Conservation (phyloP, 257 asterid species). For the Gynochthodes officinalis region DNA sequence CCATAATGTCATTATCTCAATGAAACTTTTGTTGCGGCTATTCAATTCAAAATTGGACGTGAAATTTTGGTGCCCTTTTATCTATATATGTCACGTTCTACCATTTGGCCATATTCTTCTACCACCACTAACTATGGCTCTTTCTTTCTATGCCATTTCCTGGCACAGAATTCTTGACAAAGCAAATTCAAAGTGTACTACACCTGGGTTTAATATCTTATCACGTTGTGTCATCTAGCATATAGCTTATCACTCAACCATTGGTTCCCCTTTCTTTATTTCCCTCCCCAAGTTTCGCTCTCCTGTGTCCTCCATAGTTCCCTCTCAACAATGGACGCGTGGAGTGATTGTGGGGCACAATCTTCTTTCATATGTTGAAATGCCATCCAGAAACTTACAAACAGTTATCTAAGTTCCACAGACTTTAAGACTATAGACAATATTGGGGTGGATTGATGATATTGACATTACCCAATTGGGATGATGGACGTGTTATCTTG, state of each 20-base stretch:
- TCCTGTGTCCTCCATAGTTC: not conserved
- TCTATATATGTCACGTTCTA: too few species aligned
- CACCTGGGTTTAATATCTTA: conserved; percentile 8
- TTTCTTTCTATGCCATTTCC: conserved; percentile 8
- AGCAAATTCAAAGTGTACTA: conserved; percentile 5
- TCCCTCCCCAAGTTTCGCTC: too few species aligned
- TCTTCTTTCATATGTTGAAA: not conserved
- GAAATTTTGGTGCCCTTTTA: not conserved
- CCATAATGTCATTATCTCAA: not conserved
- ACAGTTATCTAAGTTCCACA: not conserved
- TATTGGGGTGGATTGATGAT: conserved; percentile 9
- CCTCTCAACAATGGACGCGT: not conserved
- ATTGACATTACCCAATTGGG: not conserved
- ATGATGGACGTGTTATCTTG: not conserved
- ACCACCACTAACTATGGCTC: conserved; percentile 13
- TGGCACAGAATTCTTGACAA: conserved; percentile 5
- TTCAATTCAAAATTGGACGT: not conserved
- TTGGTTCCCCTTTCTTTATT: not conserved
- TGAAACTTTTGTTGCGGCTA: not conserved
- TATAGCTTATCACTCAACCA: conserved; percentile 14
- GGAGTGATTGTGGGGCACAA: conserved; percentile 16
- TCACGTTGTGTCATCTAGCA: conserved; percentile 8
- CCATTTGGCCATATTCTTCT: not conserved
- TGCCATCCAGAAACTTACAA: not conserved
- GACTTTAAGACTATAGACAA: not conserved